Conservation (phyloP, 306 rosid genomes). For the Rosa rugosa region DNA sequence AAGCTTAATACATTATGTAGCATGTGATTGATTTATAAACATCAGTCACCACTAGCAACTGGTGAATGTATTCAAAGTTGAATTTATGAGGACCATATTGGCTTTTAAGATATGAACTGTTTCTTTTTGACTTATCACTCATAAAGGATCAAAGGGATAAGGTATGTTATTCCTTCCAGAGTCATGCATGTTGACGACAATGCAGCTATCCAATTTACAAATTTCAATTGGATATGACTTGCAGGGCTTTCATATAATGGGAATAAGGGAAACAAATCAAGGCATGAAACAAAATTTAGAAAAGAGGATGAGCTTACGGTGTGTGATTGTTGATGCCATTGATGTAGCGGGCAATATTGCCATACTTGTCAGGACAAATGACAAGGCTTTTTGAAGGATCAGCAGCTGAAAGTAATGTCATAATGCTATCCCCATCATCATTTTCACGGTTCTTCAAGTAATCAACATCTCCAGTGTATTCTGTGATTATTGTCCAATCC, state of each 20-base stretch:
- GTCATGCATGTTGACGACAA: neutral
- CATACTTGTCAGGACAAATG: constrained; percentile 81
- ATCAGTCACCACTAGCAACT: neutral
- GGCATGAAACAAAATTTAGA: neutral
- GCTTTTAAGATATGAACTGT: neutral
- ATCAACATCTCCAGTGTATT: constrained; percentile 95
- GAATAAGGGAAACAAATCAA: neutral
- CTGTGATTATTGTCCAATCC: constrained; percentile 91
- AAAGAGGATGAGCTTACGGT: constrained; percentile 53
- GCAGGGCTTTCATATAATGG: neutral
- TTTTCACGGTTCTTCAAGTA: constrained; percentile 74
- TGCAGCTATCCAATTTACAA: neutral
- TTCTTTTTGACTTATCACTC: neutral
- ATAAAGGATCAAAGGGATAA: neutral
- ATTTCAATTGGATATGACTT: neutral
- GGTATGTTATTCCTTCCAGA: neutral
- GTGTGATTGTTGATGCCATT: constrained; percentile 94
- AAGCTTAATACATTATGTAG: neutral
- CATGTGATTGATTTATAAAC: neutral
- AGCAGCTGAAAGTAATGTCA: constrained; percentile 83
- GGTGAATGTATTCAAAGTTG: neutral
- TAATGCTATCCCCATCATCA: constrained; percentile 93
- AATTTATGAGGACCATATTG: neutral
- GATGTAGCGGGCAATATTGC: constrained; percentile 91
- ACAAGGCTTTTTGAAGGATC: constrained; percentile 70